Percentiles rank a stretch among this genome's conserved stretches.
phyloP scores from a whole-genome alignment of 176 grass and related monocot genomes.

The Secale cereale region DNA sequence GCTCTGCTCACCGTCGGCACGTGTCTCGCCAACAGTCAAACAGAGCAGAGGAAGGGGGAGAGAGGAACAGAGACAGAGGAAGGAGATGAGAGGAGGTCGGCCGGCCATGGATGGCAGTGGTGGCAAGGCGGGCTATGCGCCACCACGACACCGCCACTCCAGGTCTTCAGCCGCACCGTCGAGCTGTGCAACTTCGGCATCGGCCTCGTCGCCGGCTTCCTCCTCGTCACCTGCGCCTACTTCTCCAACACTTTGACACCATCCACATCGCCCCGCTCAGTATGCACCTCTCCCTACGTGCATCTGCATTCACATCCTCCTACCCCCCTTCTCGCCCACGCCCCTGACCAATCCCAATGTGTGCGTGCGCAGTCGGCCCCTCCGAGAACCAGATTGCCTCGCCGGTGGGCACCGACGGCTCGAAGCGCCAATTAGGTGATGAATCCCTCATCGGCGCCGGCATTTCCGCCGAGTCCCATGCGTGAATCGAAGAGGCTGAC shows the following conservation, averaged over 20 bases:
- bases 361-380: not conserved
- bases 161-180: conserved; percentile 40
- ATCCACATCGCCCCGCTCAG: conserved; percentile 42
- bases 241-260: conserved; percentile 68
- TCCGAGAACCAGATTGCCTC: conserved; percentile 23
- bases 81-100: not conserved
- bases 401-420: not conserved
- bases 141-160: conserved; percentile 22
- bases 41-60: too few relatives aligned
- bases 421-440: conserved; percentile 23
- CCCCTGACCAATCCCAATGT: not conserved
- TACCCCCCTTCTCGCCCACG: not conserved
- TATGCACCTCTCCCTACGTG: not conserved
- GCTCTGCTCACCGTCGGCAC: not conserved
- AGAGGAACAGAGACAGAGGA: not conserved
- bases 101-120: conserved; percentile 33
- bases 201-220: conserved; percentile 47
- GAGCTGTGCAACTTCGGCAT: conserved; percentile 49
- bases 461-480: too few relatives aligned
- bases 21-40: too few relatives aligned
- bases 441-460: not conserved
- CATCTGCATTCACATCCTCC: not conserved
- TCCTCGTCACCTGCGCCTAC: conserved; percentile 64
- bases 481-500: too few relatives aligned
- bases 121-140: conserved; percentile 18